Evolutionary conservation across 192 early-diverging fungal genomes (phyloP).

Genomic region (Linnemannia exigua): DNA sequence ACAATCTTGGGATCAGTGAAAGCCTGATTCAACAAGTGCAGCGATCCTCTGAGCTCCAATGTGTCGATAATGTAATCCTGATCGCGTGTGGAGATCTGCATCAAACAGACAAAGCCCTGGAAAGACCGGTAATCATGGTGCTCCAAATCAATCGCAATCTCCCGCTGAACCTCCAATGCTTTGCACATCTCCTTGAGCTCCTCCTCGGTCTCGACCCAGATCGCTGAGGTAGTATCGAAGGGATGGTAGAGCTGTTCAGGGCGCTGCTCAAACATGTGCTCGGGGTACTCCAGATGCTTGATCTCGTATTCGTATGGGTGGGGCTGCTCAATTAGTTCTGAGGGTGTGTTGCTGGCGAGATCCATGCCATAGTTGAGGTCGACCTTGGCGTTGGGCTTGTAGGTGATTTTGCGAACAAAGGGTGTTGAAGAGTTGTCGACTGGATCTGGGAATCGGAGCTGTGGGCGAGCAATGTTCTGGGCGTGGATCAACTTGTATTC

Average conservation of each 20-base stretch:
- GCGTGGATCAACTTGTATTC: constrained; percentile 76
- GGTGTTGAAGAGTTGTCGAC: constrained; percentile 90
- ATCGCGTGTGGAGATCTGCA: constrained; percentile 91
- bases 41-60: constrained; percentile 77
- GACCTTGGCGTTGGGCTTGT: constrained; percentile 86
- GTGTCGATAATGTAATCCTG: constrained; percentile 95
- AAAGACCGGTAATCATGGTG: constrained; percentile 96
- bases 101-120: constrained; percentile 95
- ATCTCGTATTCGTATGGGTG: constrained; percentile 97
- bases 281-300: constrained; percentile 80
- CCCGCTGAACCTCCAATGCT: constrained; percentile 70
- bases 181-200: constrained; percentile 73
- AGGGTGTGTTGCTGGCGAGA: constrained; percentile 13
- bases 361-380: constrained; percentile 77
- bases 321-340: constrained; percentile 51
- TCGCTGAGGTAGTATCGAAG: constrained; percentile 80
- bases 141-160: constrained; percentile 96
- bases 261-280: constrained; percentile 70
- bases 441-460: constrained; percentile 87
- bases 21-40: constrained; percentile 84
- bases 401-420: constrained; percentile 83
- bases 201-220: constrained; percentile 87
- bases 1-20: constrained; percentile 91
- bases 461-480: constrained; percentile 85
- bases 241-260: constrained; percentile 66